Conservation (phyloP, 805 yeast genomes). For the Candida rishiriensis region DNA sequence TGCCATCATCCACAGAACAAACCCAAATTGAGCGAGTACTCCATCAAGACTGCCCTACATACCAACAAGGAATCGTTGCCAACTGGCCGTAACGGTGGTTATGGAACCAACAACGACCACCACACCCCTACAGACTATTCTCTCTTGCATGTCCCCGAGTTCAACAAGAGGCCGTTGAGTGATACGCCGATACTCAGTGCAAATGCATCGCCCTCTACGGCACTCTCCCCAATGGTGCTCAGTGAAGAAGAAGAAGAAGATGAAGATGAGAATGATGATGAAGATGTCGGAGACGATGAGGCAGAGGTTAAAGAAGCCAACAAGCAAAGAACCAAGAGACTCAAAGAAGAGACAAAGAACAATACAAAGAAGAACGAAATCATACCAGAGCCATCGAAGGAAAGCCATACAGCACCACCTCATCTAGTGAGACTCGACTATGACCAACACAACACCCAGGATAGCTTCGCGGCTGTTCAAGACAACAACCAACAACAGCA, state of each 20-base stretch:
- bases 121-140: conserved; percentile 1
- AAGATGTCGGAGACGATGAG: background rate
- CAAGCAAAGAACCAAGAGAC: conserved; percentile 8
- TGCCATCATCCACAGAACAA: background rate
- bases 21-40: conserved; percentile 7
- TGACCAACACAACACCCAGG: background rate
- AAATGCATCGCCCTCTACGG: conserved; percentile 46
- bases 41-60: background rate
- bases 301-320: background rate
- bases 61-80: background rate
- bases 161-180: conserved; percentile 66
- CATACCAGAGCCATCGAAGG: conserved; percentile 1
- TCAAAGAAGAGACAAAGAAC: conserved; percentile 20
- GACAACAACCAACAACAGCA: background rate
- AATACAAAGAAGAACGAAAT: conserved; percentile 24
- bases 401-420: background rate
- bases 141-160: conserved; percentile 40
- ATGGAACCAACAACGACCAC: background rate
- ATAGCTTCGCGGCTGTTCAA: background rate
- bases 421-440: background rate
- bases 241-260: conserved; percentile 28
- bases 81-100: background rate
- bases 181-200: conserved; percentile 69
- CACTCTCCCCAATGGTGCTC: conserved; percentile 21
- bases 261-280: conserved; percentile 9